Conservation (phyloP, 73 alveolate genomes). For the Paramecium sexaurelia region DNA sequence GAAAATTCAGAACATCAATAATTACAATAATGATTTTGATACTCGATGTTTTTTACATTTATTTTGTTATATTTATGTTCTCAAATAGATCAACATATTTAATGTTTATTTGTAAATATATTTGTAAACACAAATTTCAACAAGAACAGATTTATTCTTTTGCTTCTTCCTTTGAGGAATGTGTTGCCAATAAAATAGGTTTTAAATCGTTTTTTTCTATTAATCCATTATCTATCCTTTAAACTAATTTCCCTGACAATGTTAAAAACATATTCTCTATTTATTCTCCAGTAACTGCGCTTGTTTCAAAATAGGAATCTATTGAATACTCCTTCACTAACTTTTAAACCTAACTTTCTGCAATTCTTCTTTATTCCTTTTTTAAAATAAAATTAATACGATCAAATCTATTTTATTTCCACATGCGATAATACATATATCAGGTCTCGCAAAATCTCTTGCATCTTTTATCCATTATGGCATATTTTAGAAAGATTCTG, state of each 20-base stretch:
- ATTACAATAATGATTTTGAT: too few relatives aligned
- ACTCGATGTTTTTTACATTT: too few relatives aligned
- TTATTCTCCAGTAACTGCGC: slow-evolving; percentile 81
- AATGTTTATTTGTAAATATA: not conserved
- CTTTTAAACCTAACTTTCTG: not conserved
- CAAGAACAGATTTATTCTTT: not conserved
- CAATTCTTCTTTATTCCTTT: slow-evolving; percentile 20
- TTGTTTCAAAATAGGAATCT: slow-evolving; percentile 70
- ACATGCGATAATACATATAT: slow-evolving; percentile 73
- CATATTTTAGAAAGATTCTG: slow-evolving; percentile 78
- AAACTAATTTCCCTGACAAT: slow-evolving; percentile 66
- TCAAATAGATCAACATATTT: not conserved
- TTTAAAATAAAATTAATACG: not conserved
- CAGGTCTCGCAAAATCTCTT: slow-evolving; percentile 77
- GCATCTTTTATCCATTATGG: slow-evolving; percentile 89
- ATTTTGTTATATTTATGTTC: not conserved
- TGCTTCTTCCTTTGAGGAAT: slow-evolving; percentile 13
- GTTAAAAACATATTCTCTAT: slow-evolving; percentile 72
- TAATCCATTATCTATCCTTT: slow-evolving; percentile 51
- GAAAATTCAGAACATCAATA: too few relatives aligned
- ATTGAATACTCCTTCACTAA: slow-evolving; percentile 2
- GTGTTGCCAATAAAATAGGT: slow-evolving; percentile 29
- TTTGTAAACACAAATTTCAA: not conserved
- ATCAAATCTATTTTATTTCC: slow-evolving; percentile 85
- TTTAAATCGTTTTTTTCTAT: slow-evolving; percentile 49